Conservation (phyloP, 2,329 filamentous ascomycete genomes). For the Cordyceps fumosorosea region DNA sequence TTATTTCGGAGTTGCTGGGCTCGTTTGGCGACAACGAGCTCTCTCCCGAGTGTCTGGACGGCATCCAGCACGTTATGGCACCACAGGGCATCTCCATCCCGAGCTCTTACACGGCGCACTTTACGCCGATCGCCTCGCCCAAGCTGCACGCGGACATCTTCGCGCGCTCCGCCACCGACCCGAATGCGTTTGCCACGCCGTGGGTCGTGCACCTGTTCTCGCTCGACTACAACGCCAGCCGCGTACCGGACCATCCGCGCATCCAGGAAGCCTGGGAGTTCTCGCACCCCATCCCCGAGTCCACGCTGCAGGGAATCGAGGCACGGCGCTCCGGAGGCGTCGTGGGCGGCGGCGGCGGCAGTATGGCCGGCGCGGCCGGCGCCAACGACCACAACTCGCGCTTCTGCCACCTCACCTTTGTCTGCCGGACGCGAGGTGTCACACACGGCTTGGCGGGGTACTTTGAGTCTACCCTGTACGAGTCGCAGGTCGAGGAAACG, state of each 20-base stretch:
- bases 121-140: constrained; percentile 87
- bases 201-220: constrained; percentile 93
- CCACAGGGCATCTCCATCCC: constrained; percentile 90
- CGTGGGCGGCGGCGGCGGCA: constrained; percentile 61
- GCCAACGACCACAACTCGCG: constrained; percentile 88
- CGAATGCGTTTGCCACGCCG: constrained; percentile 77
- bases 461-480: constrained; percentile 93
- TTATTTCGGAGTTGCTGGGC: constrained; percentile 88
- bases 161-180: constrained; percentile 52
- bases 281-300: constrained; percentile 61
- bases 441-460: constrained; percentile 90
- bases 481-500: constrained; percentile 35
- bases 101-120: constrained; percentile 83
- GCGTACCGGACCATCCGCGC: constrained; percentile 48
- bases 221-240: constrained; percentile 74
- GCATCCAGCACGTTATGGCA: constrained; percentile 83
- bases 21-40: constrained; percentile 97
- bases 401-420: constrained; percentile 72
- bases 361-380: constrained; percentile 68
- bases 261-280: constrained; percentile 80
- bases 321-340: constrained; percentile 57
- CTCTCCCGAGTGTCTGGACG: constrained; percentile 92
- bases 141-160: constrained; percentile 77
- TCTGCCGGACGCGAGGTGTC: constrained; percentile 69
- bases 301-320: constrained; percentile 48